A percentile compares a stretch with the other conserved stretches of the same genome.
phyloP scores from a whole-genome alignment of 2,329 filamentous ascomycete species.

The Xylogone sp. region DNA sequence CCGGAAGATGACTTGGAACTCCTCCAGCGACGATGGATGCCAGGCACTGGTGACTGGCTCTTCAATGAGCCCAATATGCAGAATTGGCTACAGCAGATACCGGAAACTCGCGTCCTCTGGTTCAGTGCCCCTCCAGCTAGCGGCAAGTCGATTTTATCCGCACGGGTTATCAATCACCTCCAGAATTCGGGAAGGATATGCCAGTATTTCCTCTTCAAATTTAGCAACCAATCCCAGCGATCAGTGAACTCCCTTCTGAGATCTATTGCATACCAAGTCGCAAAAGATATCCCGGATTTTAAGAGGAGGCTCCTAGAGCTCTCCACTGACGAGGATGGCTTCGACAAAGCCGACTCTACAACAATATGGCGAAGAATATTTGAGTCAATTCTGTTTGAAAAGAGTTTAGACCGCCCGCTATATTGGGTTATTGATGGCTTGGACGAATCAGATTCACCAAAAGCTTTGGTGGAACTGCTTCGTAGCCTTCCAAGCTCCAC shows the following conservation, averaged over 20 bases:
- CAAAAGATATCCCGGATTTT: slow-evolving; percentile 2
- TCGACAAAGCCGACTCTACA: not conserved
- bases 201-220: slow-evolving; percentile 28
- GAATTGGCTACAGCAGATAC: slow-evolving; percentile 4
- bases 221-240: slow-evolving; percentile 22
- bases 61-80: slow-evolving; percentile 2
- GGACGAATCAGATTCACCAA: slow-evolving; percentile 5
- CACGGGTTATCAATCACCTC: slow-evolving; percentile 5
- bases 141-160: slow-evolving; percentile 9
- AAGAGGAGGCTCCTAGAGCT: no score
- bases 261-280: slow-evolving; percentile 27
- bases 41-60: slow-evolving; percentile 21
- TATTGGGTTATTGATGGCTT: slow-evolving; percentile 8
- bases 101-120: slow-evolving; percentile 3
- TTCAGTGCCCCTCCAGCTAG: slow-evolving; percentile 2
- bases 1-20: slow-evolving; percentile 14
- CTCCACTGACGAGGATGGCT: no score
- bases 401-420: not conserved
- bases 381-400: not conserved
- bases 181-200: slow-evolving; percentile 7
- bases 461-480: slow-evolving; percentile 3
- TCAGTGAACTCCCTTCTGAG: slow-evolving; percentile 15
- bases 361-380: slow-evolving; percentile 6
- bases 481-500: not conserved
- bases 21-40: slow-evolving; percentile 7